Percentiles rank a stretch among this genome's conserved stretches.
These are phyloP conservation scores for Hydnomerulius pinastri DNA, from an alignment of 768 basidiomycete genomes.

Conservation along the genomic window DNA sequence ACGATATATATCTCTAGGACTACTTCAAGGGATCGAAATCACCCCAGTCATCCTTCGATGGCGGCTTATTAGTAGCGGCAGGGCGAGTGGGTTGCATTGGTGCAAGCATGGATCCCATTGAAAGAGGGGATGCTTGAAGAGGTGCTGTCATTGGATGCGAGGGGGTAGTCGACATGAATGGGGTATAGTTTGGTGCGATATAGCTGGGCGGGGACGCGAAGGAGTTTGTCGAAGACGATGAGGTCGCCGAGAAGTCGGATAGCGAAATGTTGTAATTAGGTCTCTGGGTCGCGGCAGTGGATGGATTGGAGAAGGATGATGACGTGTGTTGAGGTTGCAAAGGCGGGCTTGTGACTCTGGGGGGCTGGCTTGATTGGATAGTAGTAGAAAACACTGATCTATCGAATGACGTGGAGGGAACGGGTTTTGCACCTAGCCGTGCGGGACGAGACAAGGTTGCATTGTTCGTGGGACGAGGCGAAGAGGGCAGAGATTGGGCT, in stretches of 20 bases:
- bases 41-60: slow-evolving; percentile 71
- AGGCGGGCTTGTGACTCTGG: slow-evolving; percentile 19
- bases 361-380: slow-evolving; percentile 22
- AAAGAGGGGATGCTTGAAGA: slow-evolving; percentile 30
- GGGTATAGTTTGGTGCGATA: slow-evolving; percentile 13
- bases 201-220: slow-evolving; percentile 15
- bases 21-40: slow-evolving; percentile 72
- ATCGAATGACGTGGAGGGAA: slow-evolving; percentile 38
- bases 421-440: slow-evolving; percentile 41
- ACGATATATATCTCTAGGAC: slow-evolving; percentile 9
- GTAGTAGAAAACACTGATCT: slow-evolving; percentile 26
- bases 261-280: slow-evolving; percentile 65
- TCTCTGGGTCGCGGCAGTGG: slow-evolving; percentile 25
- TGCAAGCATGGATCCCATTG: slow-evolving; percentile 55
- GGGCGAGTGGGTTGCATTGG: slow-evolving; percentile 57
- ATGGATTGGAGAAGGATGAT: slow-evolving; percentile 11
- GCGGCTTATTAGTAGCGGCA: slow-evolving; percentile 42
- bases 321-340: slow-evolving; percentile 20
- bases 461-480: slow-evolving; percentile 38
- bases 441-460: slow-evolving; percentile 33
- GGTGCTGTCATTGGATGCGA: slow-evolving; percentile 30
- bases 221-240: slow-evolving; percentile 20
- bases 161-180: slow-evolving; percentile 20
- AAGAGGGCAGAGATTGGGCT: slow-evolving; percentile 41
- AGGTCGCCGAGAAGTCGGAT: slow-evolving; percentile 27